Evolutionary conservation across 208 protist genomes (phyloP).

Genomic region (Leishmania martiniquensis): DNA sequence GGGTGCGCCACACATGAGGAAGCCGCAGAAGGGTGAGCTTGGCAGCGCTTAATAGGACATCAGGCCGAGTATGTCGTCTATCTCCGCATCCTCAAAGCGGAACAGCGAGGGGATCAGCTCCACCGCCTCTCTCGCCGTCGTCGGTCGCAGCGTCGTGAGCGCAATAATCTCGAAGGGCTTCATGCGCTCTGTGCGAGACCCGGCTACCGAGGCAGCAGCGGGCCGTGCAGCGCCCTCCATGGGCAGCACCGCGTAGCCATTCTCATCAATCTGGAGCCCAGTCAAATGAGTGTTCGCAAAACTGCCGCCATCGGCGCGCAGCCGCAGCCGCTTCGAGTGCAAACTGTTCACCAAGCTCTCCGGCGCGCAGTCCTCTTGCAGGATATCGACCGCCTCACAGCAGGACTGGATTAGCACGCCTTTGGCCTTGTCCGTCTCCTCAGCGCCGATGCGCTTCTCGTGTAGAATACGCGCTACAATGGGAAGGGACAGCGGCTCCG

Average conservation of each 20-base stretch:
- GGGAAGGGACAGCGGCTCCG: constrained; percentile 73
- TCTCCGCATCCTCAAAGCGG: constrained; percentile 70
- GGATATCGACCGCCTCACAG: constrained; percentile 58
- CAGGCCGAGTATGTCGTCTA: constrained; percentile 43
- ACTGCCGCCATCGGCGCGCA: constrained; percentile 26
- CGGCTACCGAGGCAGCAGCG: constrained; percentile 4
- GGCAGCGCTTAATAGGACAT: constrained; percentile 21
- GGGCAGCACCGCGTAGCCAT: constrained; percentile 34
- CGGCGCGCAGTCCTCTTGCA: constrained; percentile 64
- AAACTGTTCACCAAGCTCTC: constrained; percentile 33
- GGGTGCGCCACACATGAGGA: background rate
- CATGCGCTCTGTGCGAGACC: constrained; percentile 38
- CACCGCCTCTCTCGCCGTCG: constrained; percentile 64
- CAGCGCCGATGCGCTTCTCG: constrained; percentile 35
- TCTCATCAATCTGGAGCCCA: constrained; percentile 31
- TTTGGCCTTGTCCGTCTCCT: constrained; percentile 30
- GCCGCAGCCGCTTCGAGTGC: constrained; percentile 40
- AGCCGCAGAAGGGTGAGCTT: background rate
- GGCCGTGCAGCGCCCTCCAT: constrained; percentile 5
- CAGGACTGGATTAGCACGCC: constrained; percentile 47
- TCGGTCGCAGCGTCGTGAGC: constrained; percentile 74
- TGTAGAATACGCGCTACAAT: constrained; percentile 65
- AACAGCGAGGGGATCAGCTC: constrained; percentile 76
- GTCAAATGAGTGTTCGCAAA: constrained; percentile 53
- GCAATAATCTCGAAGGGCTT: constrained; percentile 80